Evolutionary conservation across 1,284 basidiomycete species (phyloP), one percentile per base, ranked within the genome.

Genomic region (Moesziomyces parantarcticus): DNA sequence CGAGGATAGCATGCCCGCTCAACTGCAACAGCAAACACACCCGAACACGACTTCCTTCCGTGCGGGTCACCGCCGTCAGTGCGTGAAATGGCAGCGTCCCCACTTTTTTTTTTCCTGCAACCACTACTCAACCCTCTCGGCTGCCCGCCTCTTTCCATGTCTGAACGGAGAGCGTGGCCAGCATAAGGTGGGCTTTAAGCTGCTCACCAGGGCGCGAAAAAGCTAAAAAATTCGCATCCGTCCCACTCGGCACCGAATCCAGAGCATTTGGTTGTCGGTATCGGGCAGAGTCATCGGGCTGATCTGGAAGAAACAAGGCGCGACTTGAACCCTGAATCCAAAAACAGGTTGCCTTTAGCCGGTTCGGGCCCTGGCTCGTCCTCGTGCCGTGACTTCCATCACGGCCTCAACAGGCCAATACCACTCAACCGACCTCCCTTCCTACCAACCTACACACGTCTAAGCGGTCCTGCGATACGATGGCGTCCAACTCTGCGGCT

Each of bases 401-500:
- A 5, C 11, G 16, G 53, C 56, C 45, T 52, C 44, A 41, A 22
- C n/a, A n/a, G n/a, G n/a, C n/a, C n/a, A n/a, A n/a, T n/a, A n/a
- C n/a, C n/a, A n/a, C n/a, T n/a, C 29, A 8, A 32, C 29, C 29
- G 0, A 9, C 2, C 29, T 32, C 11, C 13, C 29, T 32, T 13
- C 29, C 29, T 10, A 32, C 29, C 29, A 32, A 32, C 29, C 10
- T 13, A 13, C 29, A 13, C 29, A 32, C 29, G 29, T 32, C 29
- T 10, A 8, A 11, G 29, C 3, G 29, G 11, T 4, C 13, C 7
- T 7, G 7, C 46, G 25, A 48, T 8, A 45, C 23, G 43, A 47
- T 47, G 46, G 46, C 50, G 13, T 42, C 50, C 22, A 42, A 36
- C 16, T 22, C 47, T 3, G 47, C 32, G 6, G 9, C 47, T 2